Evolutionary conservation across 2,329 filamentous ascomycete genomes (phyloP).

Genomic region (Cadophora sp.): DNA sequence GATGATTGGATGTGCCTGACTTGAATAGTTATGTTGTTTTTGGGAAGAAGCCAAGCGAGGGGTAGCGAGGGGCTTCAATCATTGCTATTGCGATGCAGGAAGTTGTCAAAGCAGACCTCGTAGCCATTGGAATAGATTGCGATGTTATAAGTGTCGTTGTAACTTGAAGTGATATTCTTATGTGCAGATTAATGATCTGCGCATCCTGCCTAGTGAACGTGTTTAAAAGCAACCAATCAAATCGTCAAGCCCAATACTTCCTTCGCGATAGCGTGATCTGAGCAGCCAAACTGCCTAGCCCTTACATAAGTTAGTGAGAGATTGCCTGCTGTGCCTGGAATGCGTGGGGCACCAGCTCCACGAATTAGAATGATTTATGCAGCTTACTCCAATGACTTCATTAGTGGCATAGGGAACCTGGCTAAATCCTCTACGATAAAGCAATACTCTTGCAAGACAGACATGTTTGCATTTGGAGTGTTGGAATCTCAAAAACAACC

Average conservation of each 20-base stretch:
- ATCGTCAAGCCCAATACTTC: too few relatives aligned
- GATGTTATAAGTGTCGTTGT: too few relatives aligned
- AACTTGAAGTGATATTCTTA: too few relatives aligned
- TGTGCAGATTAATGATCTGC: too few relatives aligned
- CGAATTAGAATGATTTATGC: background rate
- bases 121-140: too few relatives aligned
- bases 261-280: background rate
- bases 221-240: too few relatives aligned
- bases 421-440: background rate
- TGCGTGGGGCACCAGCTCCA: background rate
- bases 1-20: background rate
- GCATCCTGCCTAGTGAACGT: too few relatives aligned
- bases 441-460: background rate
- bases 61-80: background rate
- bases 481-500: background rate
- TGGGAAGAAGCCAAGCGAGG: constrained; percentile 24
- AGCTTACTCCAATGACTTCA: background rate
- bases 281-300: background rate
- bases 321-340: background rate
- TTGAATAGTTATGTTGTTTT: constrained; percentile 27
- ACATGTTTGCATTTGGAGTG: background rate
- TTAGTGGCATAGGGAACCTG: background rate
- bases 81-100: too few relatives aligned
- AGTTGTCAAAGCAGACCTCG: too few relatives aligned
- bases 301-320: background rate